A percentile compares a stretch with the other conserved stretches of the same genome.
Conservation (phyloP, 1,139 yeast genomes). For the Arxiozyma heterogenica region DNA sequence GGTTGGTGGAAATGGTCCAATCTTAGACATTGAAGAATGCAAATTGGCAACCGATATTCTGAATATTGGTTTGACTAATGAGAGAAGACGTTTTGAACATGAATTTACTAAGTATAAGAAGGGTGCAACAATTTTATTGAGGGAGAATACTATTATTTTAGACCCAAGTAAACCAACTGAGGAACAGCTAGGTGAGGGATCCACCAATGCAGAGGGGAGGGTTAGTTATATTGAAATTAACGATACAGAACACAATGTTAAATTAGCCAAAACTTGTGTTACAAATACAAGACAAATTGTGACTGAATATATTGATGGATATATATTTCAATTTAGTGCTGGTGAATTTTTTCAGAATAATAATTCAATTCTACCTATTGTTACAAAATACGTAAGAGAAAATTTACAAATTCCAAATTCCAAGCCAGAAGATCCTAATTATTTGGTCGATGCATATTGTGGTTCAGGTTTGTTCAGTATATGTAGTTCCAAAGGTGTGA, state of each 20-base stretch:
- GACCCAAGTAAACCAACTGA: constrained; percentile 25
- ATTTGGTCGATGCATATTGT: constrained; percentile 92
- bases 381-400: constrained; percentile 69
- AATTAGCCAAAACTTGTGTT: constrained; percentile 35
- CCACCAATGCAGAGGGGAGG: constrained; percentile 35
- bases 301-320: constrained; percentile 65
- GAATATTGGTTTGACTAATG: constrained; percentile 65
- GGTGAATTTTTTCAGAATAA: constrained; percentile 96
- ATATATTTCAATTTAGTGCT: constrained; percentile 77
- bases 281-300: constrained; percentile 74
- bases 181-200: constrained; percentile 37
- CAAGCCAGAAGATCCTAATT: constrained; percentile 35
- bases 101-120: constrained; percentile 53
- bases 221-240: constrained; percentile 28
- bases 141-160: constrained; percentile 57
- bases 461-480: constrained; percentile 93
- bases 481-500: constrained; percentile 71
- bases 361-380: constrained; percentile 77
- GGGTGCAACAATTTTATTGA: constrained; percentile 77
- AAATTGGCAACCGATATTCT: constrained; percentile 75
- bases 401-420: constrained; percentile 47
- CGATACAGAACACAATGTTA: constrained; percentile 22
- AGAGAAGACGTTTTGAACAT: constrained; percentile 46
- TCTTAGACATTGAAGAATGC: constrained; percentile 89
- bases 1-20: constrained; percentile 43